Base-by-base conservation (phyloP, 2,329 filamentous ascomycete species). In the Colletotrichum spaethianum region DNA sequence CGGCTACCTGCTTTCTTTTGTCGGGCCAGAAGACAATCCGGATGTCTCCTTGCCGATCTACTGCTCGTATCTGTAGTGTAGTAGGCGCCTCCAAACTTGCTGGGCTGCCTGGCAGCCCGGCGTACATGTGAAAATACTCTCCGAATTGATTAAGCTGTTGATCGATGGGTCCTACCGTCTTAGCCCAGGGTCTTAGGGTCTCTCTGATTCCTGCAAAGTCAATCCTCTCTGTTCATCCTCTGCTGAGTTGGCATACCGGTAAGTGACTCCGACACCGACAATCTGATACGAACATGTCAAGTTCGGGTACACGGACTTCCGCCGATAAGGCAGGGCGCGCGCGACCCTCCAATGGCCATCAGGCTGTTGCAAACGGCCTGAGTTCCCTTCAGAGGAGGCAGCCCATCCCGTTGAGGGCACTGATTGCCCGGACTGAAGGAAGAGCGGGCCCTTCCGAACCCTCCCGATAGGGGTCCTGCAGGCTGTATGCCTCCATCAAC, bases 401-500 rank as follows among this genome's bases (percentile, higher is more conserved):
- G 31, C 59, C 48, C 50, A 60, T 55, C 52, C 59, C 9, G 33
- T n/a, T 26, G 26, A 26, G 16, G 31, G 14, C 50, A 40, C 46
- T 42, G 44, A 33, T 20, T 48, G 61, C 53, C 62, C 67, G 61
- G 62, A 42, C 64, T 64, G 31, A 38, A 44, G 44, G 31, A 64
- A 70, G 36, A 72, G 70, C 65, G 70, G 70, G 70, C 46, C 65
- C 60, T 70, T 72, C 70, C 70, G 70, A 72, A 55, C 57, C 40
- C 36, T 72, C 70, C 70, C 70, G 65, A 72, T 70, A 72, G 70
- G 70, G 70, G 70, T 70, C 65, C 70, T 72, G 70, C 70, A 72
- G 66, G 70, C 70, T 40, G 63, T 40, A 72, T 70, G 69, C 69
- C 59, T 63, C 69, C 69, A 68, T 71, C 44, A 16, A n/a, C 53